Evolutionary conservation across 2,329 filamentous ascomycete species (phyloP), one percentile per base, ranked within the genome.

Genomic region (Fusarium pseudonygamai): DNA sequence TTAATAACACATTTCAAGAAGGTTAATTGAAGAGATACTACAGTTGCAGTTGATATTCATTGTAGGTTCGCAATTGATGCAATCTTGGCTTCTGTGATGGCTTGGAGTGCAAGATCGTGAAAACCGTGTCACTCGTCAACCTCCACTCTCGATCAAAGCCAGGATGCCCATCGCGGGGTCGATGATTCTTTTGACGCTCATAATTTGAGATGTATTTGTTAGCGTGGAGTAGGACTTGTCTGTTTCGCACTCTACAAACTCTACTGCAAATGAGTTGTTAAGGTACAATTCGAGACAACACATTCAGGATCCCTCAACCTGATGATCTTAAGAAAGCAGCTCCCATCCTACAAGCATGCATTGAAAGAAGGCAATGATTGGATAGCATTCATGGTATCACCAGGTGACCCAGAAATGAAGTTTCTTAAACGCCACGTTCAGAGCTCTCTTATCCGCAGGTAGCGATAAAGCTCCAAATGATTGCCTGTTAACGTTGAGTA

Each of bases 11-110:
- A 40, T 15, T 16, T 40, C 2, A 2, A 15, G n/a, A 26, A 15
- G 9, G 3, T 39, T 30, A n/a, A 28, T 11, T 11, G 13, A 3
- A 4, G 9, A 34, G 10, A 18, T 3, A 1, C 16, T 3, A n/a
- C n/a, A n/a, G 32, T 40, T 4, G 24, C 3, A n/a, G 9, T 18
- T 7, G 6, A 28, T 28, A 11, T 9, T 30, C 4, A 3, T 28
- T 3, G 3, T 7, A n/a, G 26, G 11, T 39, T 28, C 6, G 11
- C 12, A 24, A 22, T 13, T n/a, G 32, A n/a, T 37, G 34, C 32
- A 9, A 18, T 26, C 14, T 12, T 3, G 12, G 18, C 30, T 18
- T 15, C 22, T n/a, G 7, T 5, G 5, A 11, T 3, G 15, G 8
- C 15, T 32, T 34, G 47, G 16, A n/a, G 30, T 34, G 22, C 3